These are phyloP conservation scores for Lolium rigidum DNA, from an alignment of 176 grass and related monocot species.

Conservation along the genomic window DNA sequence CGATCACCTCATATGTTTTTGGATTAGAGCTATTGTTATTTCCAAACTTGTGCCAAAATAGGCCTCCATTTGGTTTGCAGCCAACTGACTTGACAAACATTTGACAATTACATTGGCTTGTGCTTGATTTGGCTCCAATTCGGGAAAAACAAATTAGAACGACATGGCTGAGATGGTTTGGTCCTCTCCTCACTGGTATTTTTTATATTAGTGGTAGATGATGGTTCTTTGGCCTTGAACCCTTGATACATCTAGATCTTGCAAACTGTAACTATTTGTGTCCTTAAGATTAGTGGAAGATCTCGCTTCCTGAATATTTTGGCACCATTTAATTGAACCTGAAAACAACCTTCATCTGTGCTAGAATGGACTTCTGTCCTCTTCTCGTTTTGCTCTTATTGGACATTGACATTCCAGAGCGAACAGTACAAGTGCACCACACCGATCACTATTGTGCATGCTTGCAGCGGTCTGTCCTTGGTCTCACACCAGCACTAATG, in stretches of 20 bases:
- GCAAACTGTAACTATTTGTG: neutral
- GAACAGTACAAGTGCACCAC: neutral
- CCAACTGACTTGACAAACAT: neutral
- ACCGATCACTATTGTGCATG: conserved; percentile 3
- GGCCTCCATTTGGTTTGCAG: neutral
- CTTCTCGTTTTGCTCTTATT: conserved; percentile 6
- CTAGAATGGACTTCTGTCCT: neutral
- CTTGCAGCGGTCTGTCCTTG: neutral
- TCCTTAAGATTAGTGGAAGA: neutral
- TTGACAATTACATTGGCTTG: neutral
- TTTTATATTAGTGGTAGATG: neutral
- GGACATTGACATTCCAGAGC: neutral
- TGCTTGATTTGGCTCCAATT: neutral
- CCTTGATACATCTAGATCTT: conserved; percentile 5
- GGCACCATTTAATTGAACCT: conserved; percentile 3
- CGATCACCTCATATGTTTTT: neutral
- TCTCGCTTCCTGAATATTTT: neutral
- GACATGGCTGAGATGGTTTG: neutral
- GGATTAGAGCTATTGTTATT: neutral
- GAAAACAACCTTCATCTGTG: conserved; percentile 19
- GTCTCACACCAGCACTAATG: neutral
- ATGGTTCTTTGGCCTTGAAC: neutral
- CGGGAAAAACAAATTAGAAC: neutral
- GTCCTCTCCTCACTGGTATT: neutral
- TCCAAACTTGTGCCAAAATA: neutral